Base-by-base conservation (phyloP, 2,329 filamentous ascomycete genomes). In the Monosporascus cannonballus region DNA sequence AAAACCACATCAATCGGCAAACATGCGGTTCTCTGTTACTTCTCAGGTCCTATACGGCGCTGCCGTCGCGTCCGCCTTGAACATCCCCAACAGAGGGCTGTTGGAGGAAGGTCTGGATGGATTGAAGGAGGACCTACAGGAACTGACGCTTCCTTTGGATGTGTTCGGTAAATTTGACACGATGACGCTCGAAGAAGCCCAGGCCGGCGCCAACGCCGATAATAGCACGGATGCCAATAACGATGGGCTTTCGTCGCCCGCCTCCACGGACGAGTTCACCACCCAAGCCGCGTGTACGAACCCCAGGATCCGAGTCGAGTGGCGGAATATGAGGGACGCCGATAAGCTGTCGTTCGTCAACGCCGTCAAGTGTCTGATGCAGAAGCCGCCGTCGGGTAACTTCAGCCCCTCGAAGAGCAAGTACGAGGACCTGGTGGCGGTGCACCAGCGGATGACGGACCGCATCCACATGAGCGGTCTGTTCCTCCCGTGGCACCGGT, bases 401-500 rank as follows among this genome's bases (percentile, higher is more conserved):
- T 68, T 57, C 53, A 49, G 54, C 5, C 63, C 61, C 30, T 59
- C 67, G 5, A 48, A 54, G 42, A 69, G 57, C 54, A 62, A 69
- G 30, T 73, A 69, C 52, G 70, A 71, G 22, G 71, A 73, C 52
- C 62, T 73, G 22, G 64, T 71, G 48, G 67, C 68, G 38, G 67
- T 69, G 5, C 71, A 73, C 59, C 67, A 68, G 53, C 61, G 63
- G 39, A 61, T 67, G 51, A 69, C 67, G 3, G 54, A 57, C n/a
- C 39, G 41, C 14, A 66, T 68, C 36, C 67, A 71, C 59, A 67
- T 61, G 56, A 60, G 61, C 6, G 66, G 62, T 49, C 59, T 67
- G 34, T 74, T 74, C 61, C 61, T 74, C 2, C 62, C 67, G 17
- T 74, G 69, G 69, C 72, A 74, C 62, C 64, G 71, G 22, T 70